Conservation (phyloP, 2,329 filamentous ascomycete genomes). For the Capronia americana region DNA sequence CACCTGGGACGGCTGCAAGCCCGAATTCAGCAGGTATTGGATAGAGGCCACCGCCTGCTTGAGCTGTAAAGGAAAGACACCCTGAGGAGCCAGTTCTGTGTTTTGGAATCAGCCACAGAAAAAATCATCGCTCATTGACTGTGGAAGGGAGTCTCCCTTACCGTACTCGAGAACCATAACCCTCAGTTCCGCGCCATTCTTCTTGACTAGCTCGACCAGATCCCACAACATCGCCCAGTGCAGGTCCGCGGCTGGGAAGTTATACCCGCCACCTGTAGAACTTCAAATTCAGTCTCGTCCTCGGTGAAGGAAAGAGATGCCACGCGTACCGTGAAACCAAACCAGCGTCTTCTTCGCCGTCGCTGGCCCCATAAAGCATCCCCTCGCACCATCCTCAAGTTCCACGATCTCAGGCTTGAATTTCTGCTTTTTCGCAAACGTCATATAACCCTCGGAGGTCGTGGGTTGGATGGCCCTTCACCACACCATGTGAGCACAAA, state of each 20-base stretch:
- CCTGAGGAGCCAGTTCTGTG: conserved; percentile 54
- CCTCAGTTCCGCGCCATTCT: conserved; percentile 17
- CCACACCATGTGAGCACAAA: background rate
- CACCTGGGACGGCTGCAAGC: conserved; percentile 26
- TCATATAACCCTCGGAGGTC: conserved; percentile 21
- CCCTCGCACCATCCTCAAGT: conserved; percentile 24
- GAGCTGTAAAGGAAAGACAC: conserved; percentile 52
- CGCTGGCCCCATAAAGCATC: conserved; percentile 30
- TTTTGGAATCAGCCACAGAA: conserved; percentile 5
- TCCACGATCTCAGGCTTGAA: conserved; percentile 29
- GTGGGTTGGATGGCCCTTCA: conserved; percentile 17
- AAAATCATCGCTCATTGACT: background rate
- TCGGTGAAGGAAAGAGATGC: background rate
- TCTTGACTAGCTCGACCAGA: conserved; percentile 20
- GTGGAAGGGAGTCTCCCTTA: background rate
- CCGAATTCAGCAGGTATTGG: conserved; percentile 46
- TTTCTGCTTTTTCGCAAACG: conserved; percentile 27
- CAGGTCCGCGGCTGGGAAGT: conserved; percentile 20
- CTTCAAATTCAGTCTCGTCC: conserved; percentile 6
- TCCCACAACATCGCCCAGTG: conserved; percentile 28
- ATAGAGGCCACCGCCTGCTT: conserved; percentile 50
- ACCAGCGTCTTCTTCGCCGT: conserved; percentile 32
- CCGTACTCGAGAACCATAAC: conserved; percentile 30
- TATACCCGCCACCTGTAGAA: conserved; percentile 30
- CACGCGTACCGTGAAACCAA: conserved; percentile 31